Conservation (phyloP, 176 grass and related monocot genomes). For the Avena insularis region DNA sequence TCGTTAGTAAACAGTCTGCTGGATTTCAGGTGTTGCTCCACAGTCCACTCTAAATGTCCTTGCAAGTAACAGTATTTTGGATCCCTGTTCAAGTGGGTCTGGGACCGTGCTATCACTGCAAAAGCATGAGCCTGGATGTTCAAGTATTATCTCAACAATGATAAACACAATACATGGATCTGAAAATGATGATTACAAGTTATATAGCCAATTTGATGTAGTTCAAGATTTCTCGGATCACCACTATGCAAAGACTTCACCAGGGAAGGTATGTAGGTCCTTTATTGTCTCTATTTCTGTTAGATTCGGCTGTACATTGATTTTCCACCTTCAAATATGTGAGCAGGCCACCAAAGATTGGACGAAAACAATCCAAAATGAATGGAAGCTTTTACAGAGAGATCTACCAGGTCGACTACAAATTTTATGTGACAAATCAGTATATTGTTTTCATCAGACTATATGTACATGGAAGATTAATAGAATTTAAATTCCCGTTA, state of each 20-base stretch:
- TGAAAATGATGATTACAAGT: conserved; percentile 21
- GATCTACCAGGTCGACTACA: conserved; percentile 59
- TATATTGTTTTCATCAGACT: conserved; percentile 20
- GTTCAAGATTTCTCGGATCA: conserved; percentile 73
- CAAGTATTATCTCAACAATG: conserved; percentile 29
- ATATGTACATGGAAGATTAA: conserved; percentile 9
- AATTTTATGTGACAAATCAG: not conserved
- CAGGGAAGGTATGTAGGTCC: conserved; percentile 44
- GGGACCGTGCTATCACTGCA: too few species aligned
- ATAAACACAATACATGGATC: conserved; percentile 44
- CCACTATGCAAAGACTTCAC: conserved; percentile 53
- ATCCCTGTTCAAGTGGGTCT: too few species aligned
- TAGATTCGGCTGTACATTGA: not conserved
- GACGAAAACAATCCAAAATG: conserved; percentile 62
- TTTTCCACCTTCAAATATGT: conserved; percentile 27
- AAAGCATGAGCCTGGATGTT: conserved; percentile 2
- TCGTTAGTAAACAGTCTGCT: too few species aligned
- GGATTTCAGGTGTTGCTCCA: too few species aligned
- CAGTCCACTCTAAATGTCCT: too few species aligned
- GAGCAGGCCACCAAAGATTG: conserved; percentile 69
- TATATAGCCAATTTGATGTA: conserved; percentile 67
- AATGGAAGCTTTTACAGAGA: conserved; percentile 75
- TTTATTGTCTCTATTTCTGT: conserved; percentile 27
- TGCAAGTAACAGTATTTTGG: too few species aligned
- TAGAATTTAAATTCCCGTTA: not conserved